A percentile compares a stretch with the other conserved stretches of the same genome.
Evolutionary conservation across 1,284 basidiomycete species (phyloP).

Genomic region (Leccinum cinnamomeum): DNA sequence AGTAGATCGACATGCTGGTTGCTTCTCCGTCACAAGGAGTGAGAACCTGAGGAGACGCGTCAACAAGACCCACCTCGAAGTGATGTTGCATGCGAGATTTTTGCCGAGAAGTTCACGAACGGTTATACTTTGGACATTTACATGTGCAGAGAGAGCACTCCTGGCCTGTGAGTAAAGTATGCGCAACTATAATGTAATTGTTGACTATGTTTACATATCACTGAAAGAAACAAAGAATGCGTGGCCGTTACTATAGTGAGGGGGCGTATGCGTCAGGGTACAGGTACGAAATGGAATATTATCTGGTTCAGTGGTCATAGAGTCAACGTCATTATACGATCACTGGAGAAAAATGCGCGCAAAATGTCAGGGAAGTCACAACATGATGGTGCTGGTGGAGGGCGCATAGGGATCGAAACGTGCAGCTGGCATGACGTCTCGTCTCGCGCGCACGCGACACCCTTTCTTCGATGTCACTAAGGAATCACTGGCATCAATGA

Average conservation of each 20-base stretch:
- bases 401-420: conserved; percentile 15
- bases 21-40: background rate
- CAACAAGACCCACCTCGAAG: background rate
- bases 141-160: background rate
- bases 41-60: background rate
- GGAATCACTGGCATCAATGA: background rate
- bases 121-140: background rate
- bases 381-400: conserved; percentile 13
- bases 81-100: background rate
- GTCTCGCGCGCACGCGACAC: background rate
- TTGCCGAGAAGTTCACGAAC: background rate
- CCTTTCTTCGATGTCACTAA: conserved; percentile 13
- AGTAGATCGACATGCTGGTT: background rate
- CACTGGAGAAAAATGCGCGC: background rate
- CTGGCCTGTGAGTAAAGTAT: background rate
- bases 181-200: background rate
- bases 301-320: background rate
- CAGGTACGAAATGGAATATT: background rate
- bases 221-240: background rate
- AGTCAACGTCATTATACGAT: background rate
- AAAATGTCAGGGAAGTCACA: conserved; percentile 1
- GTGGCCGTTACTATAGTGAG: background rate
- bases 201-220: background rate
- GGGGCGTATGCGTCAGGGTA: background rate
- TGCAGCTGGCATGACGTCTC: background rate